Evolutionary conservation across 2,329 filamentous ascomycete genomes (phyloP).

Genomic region (Aaosphaeria arxii): DNA sequence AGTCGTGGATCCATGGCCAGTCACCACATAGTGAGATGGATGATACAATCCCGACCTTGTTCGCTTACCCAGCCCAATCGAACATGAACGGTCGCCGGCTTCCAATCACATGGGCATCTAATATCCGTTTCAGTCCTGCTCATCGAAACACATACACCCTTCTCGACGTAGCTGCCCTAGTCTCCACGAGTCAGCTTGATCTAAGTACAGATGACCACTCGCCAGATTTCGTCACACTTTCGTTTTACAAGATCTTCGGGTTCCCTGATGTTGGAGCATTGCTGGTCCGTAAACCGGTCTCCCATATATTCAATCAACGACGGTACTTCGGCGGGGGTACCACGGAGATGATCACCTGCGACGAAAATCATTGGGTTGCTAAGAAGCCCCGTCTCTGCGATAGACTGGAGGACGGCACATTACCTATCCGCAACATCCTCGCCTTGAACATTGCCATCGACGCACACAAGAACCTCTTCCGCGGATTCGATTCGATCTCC

Average conservation of each 20-base stretch:
- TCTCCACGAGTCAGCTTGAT: conserved; percentile 59
- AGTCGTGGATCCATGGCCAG: conserved; percentile 42
- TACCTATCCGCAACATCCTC: conserved; percentile 64
- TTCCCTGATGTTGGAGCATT: conserved; percentile 87
- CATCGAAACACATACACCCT: conserved; percentile 62
- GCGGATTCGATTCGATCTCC: conserved; percentile 58
- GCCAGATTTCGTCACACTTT: conserved; percentile 81
- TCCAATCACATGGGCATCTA: conserved; percentile 58
- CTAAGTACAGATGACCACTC: conserved; percentile 56
- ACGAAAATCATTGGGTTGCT: conserved; percentile 50
- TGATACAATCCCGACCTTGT: conserved; percentile 40
- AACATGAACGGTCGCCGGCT: conserved; percentile 82
- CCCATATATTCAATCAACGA: conserved; percentile 50
- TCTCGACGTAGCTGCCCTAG: conserved; percentile 65
- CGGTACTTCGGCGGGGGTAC: conserved; percentile 69
- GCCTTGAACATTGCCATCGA: conserved; percentile 60
- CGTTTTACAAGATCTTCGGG: conserved; percentile 95
- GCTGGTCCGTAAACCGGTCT: conserved; percentile 71
- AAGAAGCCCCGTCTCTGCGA: conserved; percentile 57
- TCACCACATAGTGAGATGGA: background rate
- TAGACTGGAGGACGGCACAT: conserved; percentile 64
- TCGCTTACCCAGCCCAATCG: conserved; percentile 86
- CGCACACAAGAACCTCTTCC: conserved; percentile 55
- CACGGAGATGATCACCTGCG: conserved; percentile 54
- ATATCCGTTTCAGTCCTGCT: conserved; percentile 11